Conservation (phyloP, 1,284 basidiomycete species). For the Schizopora paradoxa region DNA sequence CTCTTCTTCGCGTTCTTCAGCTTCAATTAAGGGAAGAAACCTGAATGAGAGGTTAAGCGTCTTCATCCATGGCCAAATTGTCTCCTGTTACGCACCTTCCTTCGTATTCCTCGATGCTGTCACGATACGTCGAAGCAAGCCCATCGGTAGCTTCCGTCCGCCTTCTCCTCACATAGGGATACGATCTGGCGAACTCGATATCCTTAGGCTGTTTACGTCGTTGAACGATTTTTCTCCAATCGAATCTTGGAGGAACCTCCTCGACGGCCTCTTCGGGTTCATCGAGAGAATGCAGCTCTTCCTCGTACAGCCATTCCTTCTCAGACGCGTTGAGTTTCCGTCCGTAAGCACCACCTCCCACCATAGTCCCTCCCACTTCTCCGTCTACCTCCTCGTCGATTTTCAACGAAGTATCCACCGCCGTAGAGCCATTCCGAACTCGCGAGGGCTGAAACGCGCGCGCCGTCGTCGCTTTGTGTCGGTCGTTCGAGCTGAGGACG, state of each 20-base stretch:
- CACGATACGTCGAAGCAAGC: too few relatives aligned
- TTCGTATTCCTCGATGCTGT: constrained; percentile 17
- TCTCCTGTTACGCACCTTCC: constrained; percentile 32
- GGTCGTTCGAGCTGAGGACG: background rate
- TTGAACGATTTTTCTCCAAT: constrained; percentile 9
- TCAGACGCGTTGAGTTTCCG: background rate
- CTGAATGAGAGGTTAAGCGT: constrained; percentile 32
- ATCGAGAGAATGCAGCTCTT: background rate
- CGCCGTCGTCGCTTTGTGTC: background rate
- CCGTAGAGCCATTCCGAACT: background rate
- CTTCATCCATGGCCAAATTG: too few relatives aligned
- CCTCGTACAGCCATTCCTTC: constrained; percentile 11
- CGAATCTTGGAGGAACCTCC: constrained; percentile 4
- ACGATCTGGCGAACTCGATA: too few relatives aligned
- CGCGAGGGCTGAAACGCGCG: constrained; percentile 4
- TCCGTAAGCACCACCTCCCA: too few relatives aligned
- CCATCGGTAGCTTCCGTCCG: background rate
- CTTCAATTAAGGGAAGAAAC: constrained; percentile 55
- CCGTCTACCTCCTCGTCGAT: too few relatives aligned
- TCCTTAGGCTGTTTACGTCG: background rate
- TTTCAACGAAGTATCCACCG: background rate
- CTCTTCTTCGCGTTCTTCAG: constrained; percentile 63
- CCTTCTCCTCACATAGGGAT: background rate
- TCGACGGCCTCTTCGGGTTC: background rate
- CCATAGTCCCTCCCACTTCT: too few relatives aligned